phyloP scores from a whole-genome alignment of 179 eudicot species.

The Heliamphora pulchella region DNA sequence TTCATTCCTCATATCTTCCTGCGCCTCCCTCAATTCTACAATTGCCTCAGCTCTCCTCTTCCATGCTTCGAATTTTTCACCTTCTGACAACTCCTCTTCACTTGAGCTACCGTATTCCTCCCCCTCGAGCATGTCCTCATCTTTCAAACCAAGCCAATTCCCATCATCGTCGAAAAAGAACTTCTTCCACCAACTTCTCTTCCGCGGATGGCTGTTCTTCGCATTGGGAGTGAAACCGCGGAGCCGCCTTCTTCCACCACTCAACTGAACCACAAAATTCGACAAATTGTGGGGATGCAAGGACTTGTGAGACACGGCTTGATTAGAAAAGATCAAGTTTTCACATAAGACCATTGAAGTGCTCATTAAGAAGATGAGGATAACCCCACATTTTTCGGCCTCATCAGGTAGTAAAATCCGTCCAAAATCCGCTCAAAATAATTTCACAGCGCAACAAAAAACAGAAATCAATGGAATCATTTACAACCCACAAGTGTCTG shows the following conservation, averaged over 20 bases:
- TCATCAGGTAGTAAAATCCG: conserved; percentile 19
- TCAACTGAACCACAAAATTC: conserved; percentile 7
- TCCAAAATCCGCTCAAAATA: conserved; percentile 13
- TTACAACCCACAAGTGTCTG: conserved; percentile 14
- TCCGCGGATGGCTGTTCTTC: conserved; percentile 34
- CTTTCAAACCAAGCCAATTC: conserved; percentile 79
- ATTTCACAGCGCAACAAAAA: conserved; percentile 1
- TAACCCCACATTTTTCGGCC: conserved; percentile 40
- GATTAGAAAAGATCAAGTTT: conserved; percentile 24
- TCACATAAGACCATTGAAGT: conserved; percentile 35
- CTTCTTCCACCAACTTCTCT: conserved; percentile 74
- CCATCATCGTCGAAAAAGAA: conserved; percentile 81
- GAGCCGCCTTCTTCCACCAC: conserved; percentile 31
- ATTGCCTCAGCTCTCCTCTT: conserved; percentile 90
- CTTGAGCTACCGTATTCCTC: conserved; percentile 25
- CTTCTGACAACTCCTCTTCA: conserved; percentile 43
- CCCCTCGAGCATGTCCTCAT: conserved; percentile 53
- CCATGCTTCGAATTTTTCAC: conserved; percentile 85
- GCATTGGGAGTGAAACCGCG: conserved; percentile 45
- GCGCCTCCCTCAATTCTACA: conserved; percentile 78
- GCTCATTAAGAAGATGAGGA: conserved; percentile 50
- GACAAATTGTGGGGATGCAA: conserved; percentile 11
- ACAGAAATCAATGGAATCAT: conserved; percentile 2
- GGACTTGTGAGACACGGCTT: conserved; percentile 9
- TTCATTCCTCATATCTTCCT: conserved; percentile 66